These are phyloP conservation scores for Calonectria montana DNA, from an alignment of 2,329 filamentous ascomycete genomes.

Conservation along the genomic window DNA sequence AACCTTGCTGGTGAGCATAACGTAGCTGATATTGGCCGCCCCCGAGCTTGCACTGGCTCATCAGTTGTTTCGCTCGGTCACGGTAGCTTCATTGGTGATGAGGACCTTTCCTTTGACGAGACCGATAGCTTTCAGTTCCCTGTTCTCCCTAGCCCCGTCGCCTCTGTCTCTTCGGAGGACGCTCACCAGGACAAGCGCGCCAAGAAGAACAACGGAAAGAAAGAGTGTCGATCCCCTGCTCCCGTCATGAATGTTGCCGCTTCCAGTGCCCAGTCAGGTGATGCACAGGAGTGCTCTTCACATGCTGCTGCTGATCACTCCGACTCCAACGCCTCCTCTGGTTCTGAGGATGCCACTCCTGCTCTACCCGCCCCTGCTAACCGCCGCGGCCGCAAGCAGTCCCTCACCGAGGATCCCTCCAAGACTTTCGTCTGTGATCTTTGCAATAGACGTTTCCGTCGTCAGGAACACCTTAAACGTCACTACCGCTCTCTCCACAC, in stretches of 20 bases:
- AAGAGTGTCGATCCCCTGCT: conserved; percentile 49
- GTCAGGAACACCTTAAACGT: conserved; percentile 98
- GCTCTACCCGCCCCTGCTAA: conserved; percentile 72
- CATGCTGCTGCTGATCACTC: conserved; percentile 51
- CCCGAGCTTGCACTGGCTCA: conserved; percentile 74
- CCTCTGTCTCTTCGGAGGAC: conserved; percentile 57
- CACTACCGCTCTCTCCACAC: conserved; percentile 99
- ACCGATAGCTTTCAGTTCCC: conserved; percentile 69
- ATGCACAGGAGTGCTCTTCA: conserved; percentile 50
- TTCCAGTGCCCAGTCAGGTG: conserved; percentile 47
- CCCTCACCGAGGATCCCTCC: conserved; percentile 94
- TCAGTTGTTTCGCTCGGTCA: conserved; percentile 77
- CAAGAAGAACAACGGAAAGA: conserved; percentile 62
- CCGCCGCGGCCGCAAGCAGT: conserved; percentile 97
- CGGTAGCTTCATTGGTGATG: conserved; percentile 81
- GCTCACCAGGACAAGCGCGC: conserved; percentile 67
- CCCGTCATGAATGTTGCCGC: conserved; percentile 58
- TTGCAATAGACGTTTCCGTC: conserved; percentile 96
- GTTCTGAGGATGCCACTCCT: conserved; percentile 58
- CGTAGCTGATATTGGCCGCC: conserved; percentile 74
- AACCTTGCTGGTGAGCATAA: conserved; percentile 64
- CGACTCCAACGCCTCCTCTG: conserved; percentile 54
- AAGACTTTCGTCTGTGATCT: conserved; percentile 98
- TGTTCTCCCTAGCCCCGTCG: conserved; percentile 70
- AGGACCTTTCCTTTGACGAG: conserved; percentile 81